Conservation (phyloP, 345 rosid genomes). For the Cardamine chenopodiifolia region DNA sequence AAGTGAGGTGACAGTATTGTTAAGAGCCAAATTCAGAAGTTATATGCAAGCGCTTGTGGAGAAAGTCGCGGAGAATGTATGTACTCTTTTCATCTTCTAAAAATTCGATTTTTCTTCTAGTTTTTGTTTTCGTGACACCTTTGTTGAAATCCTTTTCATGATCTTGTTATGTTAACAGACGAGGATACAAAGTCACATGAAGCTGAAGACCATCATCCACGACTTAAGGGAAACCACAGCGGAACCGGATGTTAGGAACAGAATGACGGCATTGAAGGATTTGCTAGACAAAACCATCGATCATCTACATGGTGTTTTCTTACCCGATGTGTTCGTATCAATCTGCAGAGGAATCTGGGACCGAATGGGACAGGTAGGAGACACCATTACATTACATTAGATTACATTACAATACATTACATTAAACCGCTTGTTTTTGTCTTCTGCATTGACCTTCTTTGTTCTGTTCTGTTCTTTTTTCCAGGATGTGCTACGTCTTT, state of each 20-base stretch:
- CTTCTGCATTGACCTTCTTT: not conserved
- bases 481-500: conserved; percentile 78
- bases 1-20: conserved; percentile 85
- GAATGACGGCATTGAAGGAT: conserved; percentile 82
- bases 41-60: conserved; percentile 88
- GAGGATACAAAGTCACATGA: conserved; percentile 75
- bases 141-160: conserved; percentile 6
- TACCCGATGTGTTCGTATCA: conserved; percentile 71
- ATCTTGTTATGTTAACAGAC: conserved; percentile 50
- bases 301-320: conserved; percentile 64
- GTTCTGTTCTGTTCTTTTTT: not conserved
- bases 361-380: conserved; percentile 77
- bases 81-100: conserved; percentile 21
- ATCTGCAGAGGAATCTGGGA: conserved; percentile 88
- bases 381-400: not conserved
- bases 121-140: not conserved
- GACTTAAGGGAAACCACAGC: conserved; percentile 74
- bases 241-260: conserved; percentile 67
- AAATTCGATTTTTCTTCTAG: not conserved
- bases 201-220: conserved; percentile 81
- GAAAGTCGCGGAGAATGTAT: conserved; percentile 87
- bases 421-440: not conserved
- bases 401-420: too few relatives aligned
- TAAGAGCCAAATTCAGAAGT: conserved; percentile 82
- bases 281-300: conserved; percentile 63